Percentiles rank a stretch among this genome's conserved stretches.
Conservation (phyloP, 352 stramenopile genomes). For the Phytophthora parvispora region DNA sequence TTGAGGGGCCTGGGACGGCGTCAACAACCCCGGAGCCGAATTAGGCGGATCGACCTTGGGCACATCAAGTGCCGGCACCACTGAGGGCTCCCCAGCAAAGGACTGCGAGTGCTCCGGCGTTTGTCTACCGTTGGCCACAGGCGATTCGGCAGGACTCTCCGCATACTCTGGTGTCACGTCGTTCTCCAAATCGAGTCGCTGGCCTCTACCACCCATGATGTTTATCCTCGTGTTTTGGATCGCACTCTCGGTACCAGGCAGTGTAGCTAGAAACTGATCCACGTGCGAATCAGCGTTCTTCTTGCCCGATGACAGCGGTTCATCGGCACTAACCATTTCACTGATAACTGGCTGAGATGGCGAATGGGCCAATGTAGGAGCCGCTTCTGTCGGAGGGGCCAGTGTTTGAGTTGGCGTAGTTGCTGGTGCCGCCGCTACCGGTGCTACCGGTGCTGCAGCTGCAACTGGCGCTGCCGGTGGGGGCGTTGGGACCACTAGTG, state of each 20-base stretch:
- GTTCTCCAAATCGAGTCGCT: constrained; percentile 88
- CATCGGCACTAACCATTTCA: constrained; percentile 44
- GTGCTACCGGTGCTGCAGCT: background rate
- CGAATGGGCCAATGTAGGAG: constrained; percentile 13
- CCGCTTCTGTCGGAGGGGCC: constrained; percentile 5
- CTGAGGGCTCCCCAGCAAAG: constrained; percentile 29
- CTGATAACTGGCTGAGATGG: constrained; percentile 38
- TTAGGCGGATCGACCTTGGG: constrained; percentile 30
- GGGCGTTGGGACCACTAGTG: background rate
- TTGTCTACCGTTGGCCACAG: constrained; percentile 28
- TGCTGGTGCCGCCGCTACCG: too few species aligned
- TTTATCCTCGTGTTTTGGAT: constrained; percentile 94
- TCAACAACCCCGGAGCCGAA: constrained; percentile 43
- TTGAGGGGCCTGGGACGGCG: constrained; percentile 33
- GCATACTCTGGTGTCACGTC: constrained; percentile 44
- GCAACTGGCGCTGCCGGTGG: background rate
- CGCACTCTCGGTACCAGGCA: constrained; percentile 92
- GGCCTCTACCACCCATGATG: constrained; percentile 92
- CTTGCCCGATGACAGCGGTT: constrained; percentile 65
- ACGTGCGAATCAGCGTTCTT: constrained; percentile 52
- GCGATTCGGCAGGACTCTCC: constrained; percentile 36
- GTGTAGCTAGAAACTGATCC: constrained; percentile 82
- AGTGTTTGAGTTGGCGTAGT: constrained; percentile 2
- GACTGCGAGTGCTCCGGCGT: constrained; percentile 34
- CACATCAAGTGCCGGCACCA: background rate